These are phyloP conservation scores for Candida berthetii DNA, from an alignment of 805 yeast species.

Conservation along the genomic window DNA sequence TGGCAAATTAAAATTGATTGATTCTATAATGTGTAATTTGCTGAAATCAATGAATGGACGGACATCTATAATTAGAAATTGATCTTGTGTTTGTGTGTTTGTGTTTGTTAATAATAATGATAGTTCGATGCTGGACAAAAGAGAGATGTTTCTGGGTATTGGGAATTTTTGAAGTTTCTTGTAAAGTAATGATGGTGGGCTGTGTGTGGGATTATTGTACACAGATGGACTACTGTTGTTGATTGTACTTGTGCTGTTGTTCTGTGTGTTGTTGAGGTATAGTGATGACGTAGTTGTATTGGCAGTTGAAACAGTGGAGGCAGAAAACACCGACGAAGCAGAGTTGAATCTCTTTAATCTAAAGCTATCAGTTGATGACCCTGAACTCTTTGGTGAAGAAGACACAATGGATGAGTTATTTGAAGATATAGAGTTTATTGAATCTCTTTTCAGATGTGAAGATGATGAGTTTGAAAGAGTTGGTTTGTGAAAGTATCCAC, in stretches of 20 bases:
- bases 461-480: not conserved
- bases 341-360: constrained; percentile 14
- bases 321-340: constrained; percentile 1
- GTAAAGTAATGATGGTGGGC: constrained; percentile 1
- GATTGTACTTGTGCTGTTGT: too few relatives aligned
- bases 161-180: constrained; percentile 12
- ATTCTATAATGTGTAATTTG: constrained; percentile 45
- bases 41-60: constrained; percentile 76
- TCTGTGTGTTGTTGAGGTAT: not conserved
- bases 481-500: not conserved
- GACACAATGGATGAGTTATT: constrained; percentile 5
- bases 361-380: constrained; percentile 7
- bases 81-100: not conserved
- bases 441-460: not conserved
- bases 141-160: constrained; percentile 7
- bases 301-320: constrained; percentile 5
- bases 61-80: constrained; percentile 58
- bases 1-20: constrained; percentile 81
- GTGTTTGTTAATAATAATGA: constrained; percentile 1
- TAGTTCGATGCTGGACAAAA: constrained; percentile 6
- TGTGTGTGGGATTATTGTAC: constrained; percentile 1
- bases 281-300: not conserved
- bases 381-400: constrained; percentile 13
- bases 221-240: too few relatives aligned
- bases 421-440: constrained; percentile 1